These are phyloP conservation scores for Allium cepa DNA, from an alignment of 106 monocot species.

Conservation along the genomic window DNA sequence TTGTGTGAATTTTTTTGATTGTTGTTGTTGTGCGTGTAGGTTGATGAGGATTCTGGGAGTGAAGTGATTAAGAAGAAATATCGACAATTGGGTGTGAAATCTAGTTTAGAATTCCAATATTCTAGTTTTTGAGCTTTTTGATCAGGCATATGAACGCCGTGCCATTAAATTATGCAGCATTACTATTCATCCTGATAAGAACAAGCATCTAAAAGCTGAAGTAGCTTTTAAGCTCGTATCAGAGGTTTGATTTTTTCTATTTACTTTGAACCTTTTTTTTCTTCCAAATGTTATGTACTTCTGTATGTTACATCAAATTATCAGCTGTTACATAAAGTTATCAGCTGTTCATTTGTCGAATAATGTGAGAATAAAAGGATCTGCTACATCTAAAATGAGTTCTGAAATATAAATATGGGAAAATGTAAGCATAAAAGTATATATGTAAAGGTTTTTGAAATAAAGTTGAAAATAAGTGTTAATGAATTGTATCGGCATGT, in stretches of 20 bases:
- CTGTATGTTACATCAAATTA: no score
- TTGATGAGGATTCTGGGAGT: conserved; percentile 14
- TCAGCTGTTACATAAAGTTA: no score
- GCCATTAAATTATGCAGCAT: conserved; percentile 21
- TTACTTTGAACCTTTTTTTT: background rate
- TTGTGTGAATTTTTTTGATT: background rate
- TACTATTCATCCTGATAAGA: conserved; percentile 95
- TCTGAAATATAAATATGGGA: no score
- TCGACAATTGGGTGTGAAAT: conserved; percentile 7
- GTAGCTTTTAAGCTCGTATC: conserved; percentile 81
- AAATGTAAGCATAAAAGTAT: no score
- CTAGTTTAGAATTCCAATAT: background rate
- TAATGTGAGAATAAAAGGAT: no score
- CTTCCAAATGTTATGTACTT: background rate
- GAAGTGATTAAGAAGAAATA: conserved; percentile 9
- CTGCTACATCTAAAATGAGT: no score
- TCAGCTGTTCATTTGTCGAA: no score
- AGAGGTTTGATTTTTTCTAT: conserved; percentile 37
- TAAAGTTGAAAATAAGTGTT: no score
- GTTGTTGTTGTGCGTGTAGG: background rate
- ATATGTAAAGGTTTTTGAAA: no score
- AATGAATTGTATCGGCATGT: no score
- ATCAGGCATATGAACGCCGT: background rate
- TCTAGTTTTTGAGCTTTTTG: background rate
- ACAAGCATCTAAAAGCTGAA: conserved; percentile 72